Conservation (phyloP, 73 alveolate species). For the Blepharisma stoltei region DNA sequence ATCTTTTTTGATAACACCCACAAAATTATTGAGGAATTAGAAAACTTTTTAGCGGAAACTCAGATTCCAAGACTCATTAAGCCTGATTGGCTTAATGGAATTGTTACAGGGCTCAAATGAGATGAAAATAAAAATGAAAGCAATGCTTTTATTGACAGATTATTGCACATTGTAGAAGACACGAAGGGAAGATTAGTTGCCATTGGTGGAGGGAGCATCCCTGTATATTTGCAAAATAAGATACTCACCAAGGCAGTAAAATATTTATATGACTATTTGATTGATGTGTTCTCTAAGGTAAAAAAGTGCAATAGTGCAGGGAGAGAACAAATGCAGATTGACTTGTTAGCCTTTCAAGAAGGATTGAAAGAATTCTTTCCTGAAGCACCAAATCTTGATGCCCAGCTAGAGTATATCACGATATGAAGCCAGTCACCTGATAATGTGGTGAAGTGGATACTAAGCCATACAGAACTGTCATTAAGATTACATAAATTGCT, state of each 20-base stretch:
- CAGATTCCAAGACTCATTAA: not conserved
- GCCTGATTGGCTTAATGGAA: not conserved
- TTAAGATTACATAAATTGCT: not conserved
- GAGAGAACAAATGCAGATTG: constrained; percentile 24
- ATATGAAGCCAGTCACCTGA: constrained; percentile 1
- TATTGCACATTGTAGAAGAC: constrained; percentile 7
- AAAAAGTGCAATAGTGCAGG: not conserved
- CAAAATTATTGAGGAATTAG: not conserved
- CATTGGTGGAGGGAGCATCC: constrained; percentile 24
- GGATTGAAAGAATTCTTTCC: not conserved
- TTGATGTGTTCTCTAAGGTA: not conserved
- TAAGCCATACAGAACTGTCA: not conserved
- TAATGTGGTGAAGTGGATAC: not conserved
- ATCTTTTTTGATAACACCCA: not conserved
- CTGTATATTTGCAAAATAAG: not conserved
- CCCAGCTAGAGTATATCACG: not conserved
- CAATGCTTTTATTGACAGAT: not conserved
- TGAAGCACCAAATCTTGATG: not conserved
- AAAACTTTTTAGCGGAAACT: not conserved
- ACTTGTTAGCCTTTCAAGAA: not conserved
- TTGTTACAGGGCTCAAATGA: constrained; percentile 2
- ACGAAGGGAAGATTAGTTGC: not conserved
- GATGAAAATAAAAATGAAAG: constrained; percentile 1
- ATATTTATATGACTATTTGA: not conserved
- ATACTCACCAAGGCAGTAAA: not conserved